These are phyloP conservation scores for Gastrodia elata DNA, from an alignment of 106 monocot species.

Conservation along the genomic window DNA sequence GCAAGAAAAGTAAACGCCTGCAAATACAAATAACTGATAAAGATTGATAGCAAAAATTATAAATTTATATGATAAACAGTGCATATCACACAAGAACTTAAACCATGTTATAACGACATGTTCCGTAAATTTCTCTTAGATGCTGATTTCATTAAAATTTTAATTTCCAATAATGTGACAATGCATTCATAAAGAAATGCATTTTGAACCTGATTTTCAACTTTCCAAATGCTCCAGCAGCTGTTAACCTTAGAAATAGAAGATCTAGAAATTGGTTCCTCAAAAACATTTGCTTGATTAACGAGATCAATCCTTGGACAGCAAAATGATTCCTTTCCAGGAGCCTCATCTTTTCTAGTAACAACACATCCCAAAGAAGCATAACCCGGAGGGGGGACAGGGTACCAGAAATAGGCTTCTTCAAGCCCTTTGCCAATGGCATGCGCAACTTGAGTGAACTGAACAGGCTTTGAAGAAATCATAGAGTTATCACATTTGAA, in stretches of 20 bases:
- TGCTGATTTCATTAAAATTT: too few relatives aligned
- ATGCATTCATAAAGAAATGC: not conserved
- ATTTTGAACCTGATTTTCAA: slow-evolving; percentile 80
- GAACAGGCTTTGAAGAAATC: slow-evolving; percentile 65
- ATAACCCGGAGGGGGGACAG: slow-evolving; percentile 91
- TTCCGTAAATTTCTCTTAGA: not conserved
- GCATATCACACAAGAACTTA: not conserved
- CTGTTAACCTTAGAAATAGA: slow-evolving; percentile 55
- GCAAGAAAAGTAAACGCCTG: slow-evolving; percentile 90
- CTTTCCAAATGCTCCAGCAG: slow-evolving; percentile 99
- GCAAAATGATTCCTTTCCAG: slow-evolving; percentile 59
- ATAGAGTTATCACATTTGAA: slow-evolving; percentile 64
- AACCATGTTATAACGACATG: not conserved
- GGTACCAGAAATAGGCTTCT: slow-evolving; percentile 88
- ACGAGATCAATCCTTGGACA: slow-evolving; percentile 90
- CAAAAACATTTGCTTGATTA: slow-evolving; percentile 61
- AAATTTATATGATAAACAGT: not conserved
- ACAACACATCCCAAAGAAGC: slow-evolving; percentile 85
- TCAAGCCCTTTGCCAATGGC: slow-evolving; percentile 61
- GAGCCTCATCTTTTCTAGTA: slow-evolving; percentile 64
- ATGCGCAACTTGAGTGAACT: slow-evolving; percentile 82
- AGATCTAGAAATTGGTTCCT: slow-evolving; percentile 63
- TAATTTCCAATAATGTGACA: not conserved
- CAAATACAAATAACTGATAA: slow-evolving; percentile 4
- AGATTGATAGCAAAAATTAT: not conserved